A percentile compares a stretch with the other conserved stretches of the same genome.
Conservation (phyloP, 768 basidiomycete species). For the Tephrocybe sp. region DNA sequence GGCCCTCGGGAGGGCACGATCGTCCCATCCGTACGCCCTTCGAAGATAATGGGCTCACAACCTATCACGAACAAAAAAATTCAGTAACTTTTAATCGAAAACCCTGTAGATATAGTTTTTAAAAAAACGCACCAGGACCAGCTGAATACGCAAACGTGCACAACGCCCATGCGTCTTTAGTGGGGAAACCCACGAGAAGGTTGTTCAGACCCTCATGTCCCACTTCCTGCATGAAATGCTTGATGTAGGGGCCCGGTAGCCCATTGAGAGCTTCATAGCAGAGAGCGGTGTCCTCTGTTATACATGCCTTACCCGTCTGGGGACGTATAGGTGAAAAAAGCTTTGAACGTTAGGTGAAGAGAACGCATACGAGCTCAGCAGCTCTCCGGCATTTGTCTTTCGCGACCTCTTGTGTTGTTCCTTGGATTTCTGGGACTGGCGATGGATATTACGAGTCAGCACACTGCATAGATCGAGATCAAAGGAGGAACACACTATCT, state of each 20-base stretch:
- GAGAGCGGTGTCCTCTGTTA: slow-evolving; percentile 93
- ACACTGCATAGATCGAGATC: neutral
- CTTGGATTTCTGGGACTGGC: slow-evolving; percentile 91
- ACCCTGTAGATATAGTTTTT: too few relatives aligned
- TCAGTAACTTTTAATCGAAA: too few relatives aligned
- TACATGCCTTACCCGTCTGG: slow-evolving; percentile 46
- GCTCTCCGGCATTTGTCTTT: slow-evolving; percentile 82
- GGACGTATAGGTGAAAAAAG: too few relatives aligned
- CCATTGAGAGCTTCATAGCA: slow-evolving; percentile 88
- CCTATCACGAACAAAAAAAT: slow-evolving; percentile 23
- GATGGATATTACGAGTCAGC: neutral
- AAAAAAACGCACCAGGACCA: slow-evolving; percentile 61
- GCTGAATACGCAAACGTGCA: slow-evolving; percentile 96
- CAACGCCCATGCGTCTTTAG: slow-evolving; percentile 80
- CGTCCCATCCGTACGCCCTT: slow-evolving; percentile 84
- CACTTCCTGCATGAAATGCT: slow-evolving; percentile 78
- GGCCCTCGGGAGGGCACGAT: slow-evolving; percentile 87
- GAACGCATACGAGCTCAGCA: slow-evolving; percentile 63
- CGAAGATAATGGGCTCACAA: slow-evolving; percentile 68
- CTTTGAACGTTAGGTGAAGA: neutral
- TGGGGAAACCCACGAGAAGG: slow-evolving; percentile 73
- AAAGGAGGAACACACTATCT: slow-evolving; percentile 55
- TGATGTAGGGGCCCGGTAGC: slow-evolving; percentile 97
- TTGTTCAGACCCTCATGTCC: slow-evolving; percentile 92
- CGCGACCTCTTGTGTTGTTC: slow-evolving; percentile 88